Evolutionary conservation across 2,329 filamentous ascomycete genomes (phyloP), one percentile per base, ranked within the genome.

Genomic region (Apiospora aurea): DNA sequence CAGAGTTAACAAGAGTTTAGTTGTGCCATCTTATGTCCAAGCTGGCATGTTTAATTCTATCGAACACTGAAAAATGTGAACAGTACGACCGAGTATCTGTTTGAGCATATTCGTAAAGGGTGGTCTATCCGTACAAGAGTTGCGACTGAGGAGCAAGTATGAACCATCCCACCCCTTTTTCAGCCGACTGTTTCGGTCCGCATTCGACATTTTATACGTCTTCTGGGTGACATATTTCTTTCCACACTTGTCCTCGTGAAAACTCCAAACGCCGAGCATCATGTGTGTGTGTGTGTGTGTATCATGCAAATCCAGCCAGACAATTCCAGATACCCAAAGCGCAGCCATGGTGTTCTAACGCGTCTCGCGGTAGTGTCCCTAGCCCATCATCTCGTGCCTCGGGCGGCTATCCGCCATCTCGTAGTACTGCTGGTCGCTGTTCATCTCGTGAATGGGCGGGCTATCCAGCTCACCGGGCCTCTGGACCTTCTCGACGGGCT

Each of bases 331-430:
- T 41, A 29, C 26, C 53, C 18, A 21, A 21, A 18, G 34, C 57
- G 8, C 57, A 41, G 34, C 57, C 21, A 10, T 4, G 5, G 2
- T 53, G 18, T n/a, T n/a, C 34, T n/a, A 72, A 24, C 53, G 67
- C 41, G 69, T 67, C 66, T 80, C 79, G 49, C 73, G 76, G 67
- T 77, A 78, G n/a, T 81, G 79, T 0, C 79, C 79, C 70, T 82
- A 80, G 0, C 79, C 81, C 73, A 81, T 76, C 72, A 84, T 75
- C 74, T 84, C 82, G 61, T 80, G 77, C 0, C 77, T 78, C 49
- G 76, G 77, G 7, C 73, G 66, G 73, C 81, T 78, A 1, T 76
- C 77, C 0, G 81, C 76, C 71, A 83, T 73, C 34, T 64, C 57
- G 34, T 13, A 41, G 57, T 38, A 41, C 34, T 64, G 57, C 53